Evolutionary conservation across 2,329 filamentous ascomycete genomes (phyloP).

Genomic region (Xylariales sp.): DNA sequence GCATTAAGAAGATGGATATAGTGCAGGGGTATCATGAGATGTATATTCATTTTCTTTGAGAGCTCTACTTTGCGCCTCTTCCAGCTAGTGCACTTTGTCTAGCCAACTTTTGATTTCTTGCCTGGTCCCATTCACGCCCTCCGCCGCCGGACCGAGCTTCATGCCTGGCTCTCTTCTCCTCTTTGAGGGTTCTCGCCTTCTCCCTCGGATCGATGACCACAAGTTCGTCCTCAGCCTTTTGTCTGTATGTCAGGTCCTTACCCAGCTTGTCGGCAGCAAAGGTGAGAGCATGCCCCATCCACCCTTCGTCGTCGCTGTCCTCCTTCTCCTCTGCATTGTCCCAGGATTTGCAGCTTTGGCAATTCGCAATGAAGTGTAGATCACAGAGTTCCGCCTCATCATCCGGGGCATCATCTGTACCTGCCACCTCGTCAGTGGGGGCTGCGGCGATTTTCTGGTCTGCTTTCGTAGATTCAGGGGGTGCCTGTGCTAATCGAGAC

Average conservation of each 20-base stretch:
- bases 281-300: slow-evolving; percentile 81
- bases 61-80: slow-evolving; percentile 54
- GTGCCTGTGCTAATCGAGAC: slow-evolving; percentile 61
- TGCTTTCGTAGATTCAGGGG: slow-evolving; percentile 25
- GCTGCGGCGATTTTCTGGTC: slow-evolving; percentile 16
- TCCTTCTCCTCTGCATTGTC: slow-evolving; percentile 56
- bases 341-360: slow-evolving; percentile 87
- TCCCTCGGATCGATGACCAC: slow-evolving; percentile 91
- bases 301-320: slow-evolving; percentile 62
- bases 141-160: slow-evolving; percentile 46
- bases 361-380: slow-evolving; percentile 92
- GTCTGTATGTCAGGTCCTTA: slow-evolving; percentile 87
- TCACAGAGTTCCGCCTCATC: slow-evolving; percentile 80
- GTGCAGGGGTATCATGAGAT: slow-evolving; percentile 4
- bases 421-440: slow-evolving; percentile 20
- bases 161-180: slow-evolving; percentile 56
- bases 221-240: slow-evolving; percentile 85
- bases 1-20: too few relatives aligned
- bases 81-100: slow-evolving; percentile 49
- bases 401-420: slow-evolving; percentile 36
- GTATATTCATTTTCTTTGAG: slow-evolving; percentile 12
- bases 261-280: slow-evolving; percentile 89
- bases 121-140: slow-evolving; percentile 56
- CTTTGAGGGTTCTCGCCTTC: slow-evolving; percentile 68
- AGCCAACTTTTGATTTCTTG: slow-evolving; percentile 53